phyloP scores from a whole-genome alignment of 495 filamentous ascomycete genomes.

The Penicillium antarcticum region DNA sequence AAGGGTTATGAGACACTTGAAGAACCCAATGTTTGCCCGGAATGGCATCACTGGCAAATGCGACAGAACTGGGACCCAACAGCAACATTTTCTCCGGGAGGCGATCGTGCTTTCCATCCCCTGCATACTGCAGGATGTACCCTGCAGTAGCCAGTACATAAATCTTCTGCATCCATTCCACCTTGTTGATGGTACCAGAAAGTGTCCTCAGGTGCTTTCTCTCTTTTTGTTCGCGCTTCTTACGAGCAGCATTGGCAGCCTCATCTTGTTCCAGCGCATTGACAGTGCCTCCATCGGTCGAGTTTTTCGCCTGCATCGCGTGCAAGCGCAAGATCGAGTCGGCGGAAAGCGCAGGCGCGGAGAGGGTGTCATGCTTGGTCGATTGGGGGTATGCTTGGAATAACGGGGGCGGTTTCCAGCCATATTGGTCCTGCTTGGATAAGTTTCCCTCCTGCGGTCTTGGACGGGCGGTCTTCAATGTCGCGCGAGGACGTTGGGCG shows the following conservation, averaged over 20 bases:
- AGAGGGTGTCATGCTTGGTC: constrained; percentile 53
- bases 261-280: constrained; percentile 11
- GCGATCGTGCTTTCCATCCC: constrained; percentile 74
- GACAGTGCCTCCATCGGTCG: neutral
- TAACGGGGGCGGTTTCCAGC: constrained; percentile 78
- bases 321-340: constrained; percentile 60
- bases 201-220: constrained; percentile 45
- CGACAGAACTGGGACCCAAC: constrained; percentile 79
- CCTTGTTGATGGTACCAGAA: constrained; percentile 59
- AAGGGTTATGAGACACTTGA: constrained; percentile 75
- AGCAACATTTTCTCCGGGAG: constrained; percentile 84
- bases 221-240: constrained; percentile 44
- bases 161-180: constrained; percentile 79
- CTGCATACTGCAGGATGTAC: constrained; percentile 83
- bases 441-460: constrained; percentile 19
- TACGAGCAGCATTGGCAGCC: constrained; percentile 17
- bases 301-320: constrained; percentile 38
- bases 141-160: constrained; percentile 80
- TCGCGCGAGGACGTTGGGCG: constrained; percentile 16
- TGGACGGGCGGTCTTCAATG: constrained; percentile 19
- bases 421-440: constrained; percentile 23
- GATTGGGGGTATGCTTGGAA: constrained; percentile 92
- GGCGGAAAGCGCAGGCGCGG: constrained; percentile 48
- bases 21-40: constrained; percentile 91
- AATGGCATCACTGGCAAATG: constrained; percentile 90